A percentile compares a stretch with the other conserved stretches of the same genome.
phyloP scores from a whole-genome alignment of 306 rosid genomes.

The Fragaria iinumae region DNA sequence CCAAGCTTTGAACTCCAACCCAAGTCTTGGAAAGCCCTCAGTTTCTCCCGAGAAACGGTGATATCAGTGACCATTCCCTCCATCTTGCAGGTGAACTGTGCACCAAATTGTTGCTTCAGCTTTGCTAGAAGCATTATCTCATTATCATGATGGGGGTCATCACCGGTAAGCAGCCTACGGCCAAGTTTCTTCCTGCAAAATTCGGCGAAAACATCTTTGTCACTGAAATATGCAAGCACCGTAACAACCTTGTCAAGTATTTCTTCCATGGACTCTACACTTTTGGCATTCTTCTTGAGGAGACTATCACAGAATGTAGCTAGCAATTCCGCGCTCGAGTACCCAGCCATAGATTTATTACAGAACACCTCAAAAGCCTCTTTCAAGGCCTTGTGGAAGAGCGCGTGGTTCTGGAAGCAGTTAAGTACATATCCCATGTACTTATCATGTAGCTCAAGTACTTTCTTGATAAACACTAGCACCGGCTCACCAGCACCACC shows the following conservation, averaged over 20 bases:
- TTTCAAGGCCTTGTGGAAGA: constrained; percentile 52
- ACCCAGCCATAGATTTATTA: constrained; percentile 46
- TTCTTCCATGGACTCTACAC: constrained; percentile 39
- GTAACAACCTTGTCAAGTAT: constrained; percentile 74
- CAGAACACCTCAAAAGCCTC: constrained; percentile 49
- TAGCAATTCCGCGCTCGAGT: constrained; percentile 43
- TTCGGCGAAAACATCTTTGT: constrained; percentile 44
- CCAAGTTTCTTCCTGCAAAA: constrained; percentile 48
- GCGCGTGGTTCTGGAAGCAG: constrained; percentile 57
- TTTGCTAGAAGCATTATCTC: constrained; percentile 41
- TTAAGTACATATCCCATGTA: constrained; percentile 52
- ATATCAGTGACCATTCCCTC: constrained; percentile 49
- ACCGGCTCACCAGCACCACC: constrained; percentile 53
- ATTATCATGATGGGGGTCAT: constrained; percentile 31
- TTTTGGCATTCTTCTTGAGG: constrained; percentile 30
- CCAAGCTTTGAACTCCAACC: constrained; percentile 19
- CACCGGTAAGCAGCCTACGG: constrained; percentile 38
- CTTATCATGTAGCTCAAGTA: constrained; percentile 72
- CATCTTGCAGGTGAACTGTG: constrained; percentile 47
- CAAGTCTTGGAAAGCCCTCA: constrained; percentile 13
- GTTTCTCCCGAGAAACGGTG: constrained; percentile 33
- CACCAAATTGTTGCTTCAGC: constrained; percentile 44
- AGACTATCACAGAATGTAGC: constrained; percentile 40
- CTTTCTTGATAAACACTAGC: constrained; percentile 53
- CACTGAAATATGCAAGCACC: constrained; percentile 45